Percentiles rank a stretch among this genome's conserved stretches.
phyloP scores from a whole-genome alignment of 352 stramenopile species.

The Pythium biforme region DNA sequence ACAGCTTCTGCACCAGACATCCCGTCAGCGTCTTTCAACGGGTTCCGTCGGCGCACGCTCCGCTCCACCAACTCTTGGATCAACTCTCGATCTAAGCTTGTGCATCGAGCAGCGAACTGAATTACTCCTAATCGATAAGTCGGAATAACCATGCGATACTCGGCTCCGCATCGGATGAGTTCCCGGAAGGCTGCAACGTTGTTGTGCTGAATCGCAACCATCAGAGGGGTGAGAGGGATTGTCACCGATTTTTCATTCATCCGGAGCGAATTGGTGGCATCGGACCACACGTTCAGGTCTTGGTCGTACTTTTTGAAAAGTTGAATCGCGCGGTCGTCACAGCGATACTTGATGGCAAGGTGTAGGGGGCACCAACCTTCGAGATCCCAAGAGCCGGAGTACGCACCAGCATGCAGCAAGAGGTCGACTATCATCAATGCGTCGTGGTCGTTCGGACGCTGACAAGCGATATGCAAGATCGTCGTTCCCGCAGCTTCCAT shows the following conservation, averaged over 20 bases:
- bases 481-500: conserved; percentile 29
- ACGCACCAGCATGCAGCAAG: conserved; percentile 43
- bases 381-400: conserved; percentile 53
- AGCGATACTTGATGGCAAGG: conserved; percentile 42
- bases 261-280: conserved; percentile 23
- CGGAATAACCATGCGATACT: conserved; percentile 43
- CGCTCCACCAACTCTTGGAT: conserved; percentile 18
- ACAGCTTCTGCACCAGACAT: conserved; percentile 1
- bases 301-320: conserved; percentile 45
- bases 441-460: conserved; percentile 30
- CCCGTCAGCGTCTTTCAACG: conserved; percentile 1
- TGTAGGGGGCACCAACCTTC: conserved; percentile 52
- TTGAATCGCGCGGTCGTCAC: conserved; percentile 42
- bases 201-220: conserved; percentile 51
- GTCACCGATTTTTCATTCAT: background rate
- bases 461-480: conserved; percentile 53
- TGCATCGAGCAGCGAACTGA: conserved; percentile 35
- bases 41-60: background rate
- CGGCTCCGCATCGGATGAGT: conserved; percentile 46
- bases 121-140: conserved; percentile 47
- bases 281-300: conserved; percentile 66
- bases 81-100: conserved; percentile 1
- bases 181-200: conserved; percentile 48
- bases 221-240: conserved; percentile 40
- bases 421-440: conserved; percentile 45